A percentile compares a stretch with the other conserved stretches of the same genome.
Evolutionary conservation across 129 eudicot genomes (phyloP).

Genomic region (Flaveria bidentis): DNA sequence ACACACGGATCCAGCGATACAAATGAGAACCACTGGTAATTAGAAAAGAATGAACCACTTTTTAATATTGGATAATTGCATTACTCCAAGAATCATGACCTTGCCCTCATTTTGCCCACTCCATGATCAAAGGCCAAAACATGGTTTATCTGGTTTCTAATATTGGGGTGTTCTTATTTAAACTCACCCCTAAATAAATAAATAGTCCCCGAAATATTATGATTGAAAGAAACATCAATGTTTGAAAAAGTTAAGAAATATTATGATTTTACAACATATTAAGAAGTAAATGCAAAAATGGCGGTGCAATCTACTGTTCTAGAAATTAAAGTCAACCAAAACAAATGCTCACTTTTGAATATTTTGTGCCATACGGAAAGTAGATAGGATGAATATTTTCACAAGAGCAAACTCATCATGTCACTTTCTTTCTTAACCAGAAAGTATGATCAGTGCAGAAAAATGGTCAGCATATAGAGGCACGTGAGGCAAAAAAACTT

Average conservation of each 20-base stretch:
- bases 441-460: conserved; percentile 16
- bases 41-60: background rate
- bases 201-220: background rate
- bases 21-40: background rate
- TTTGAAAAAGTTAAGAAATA: background rate
- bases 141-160: background rate
- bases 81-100: background rate
- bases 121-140: background rate
- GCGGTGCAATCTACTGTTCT: no score
- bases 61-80: background rate
- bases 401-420: background rate
- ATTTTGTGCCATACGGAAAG: no score
- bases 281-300: background rate
- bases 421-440: conserved; percentile 1
- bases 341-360: no score
- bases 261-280: background rate
- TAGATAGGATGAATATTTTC: background rate
- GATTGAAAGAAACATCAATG: background rate
- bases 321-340: no score
- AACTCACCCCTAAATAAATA: background rate
- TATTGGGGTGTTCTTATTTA: background rate
- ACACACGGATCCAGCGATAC: background rate
- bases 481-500: background rate
- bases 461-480: conserved; percentile 11
- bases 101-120: no score